Conservation (phyloP, 768 basidiomycete genomes). For the Mycena floridula region DNA sequence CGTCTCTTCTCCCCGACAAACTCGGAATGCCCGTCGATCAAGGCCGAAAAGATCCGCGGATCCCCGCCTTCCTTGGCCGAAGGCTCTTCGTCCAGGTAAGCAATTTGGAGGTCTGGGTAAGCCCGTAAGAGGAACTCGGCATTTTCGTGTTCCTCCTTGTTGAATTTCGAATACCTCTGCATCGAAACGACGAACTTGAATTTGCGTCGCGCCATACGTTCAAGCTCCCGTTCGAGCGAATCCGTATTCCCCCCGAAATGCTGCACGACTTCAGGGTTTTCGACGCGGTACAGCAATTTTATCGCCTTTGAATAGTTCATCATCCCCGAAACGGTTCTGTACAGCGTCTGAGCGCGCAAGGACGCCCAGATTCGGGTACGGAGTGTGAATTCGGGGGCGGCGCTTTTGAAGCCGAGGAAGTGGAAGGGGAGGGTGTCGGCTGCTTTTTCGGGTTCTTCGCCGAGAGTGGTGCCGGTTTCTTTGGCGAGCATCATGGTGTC, state of each 20-base stretch:
- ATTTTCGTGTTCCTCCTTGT: slow-evolving; percentile 98
- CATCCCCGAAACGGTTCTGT: slow-evolving; percentile 98
- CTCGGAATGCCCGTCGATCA: slow-evolving; percentile 98
- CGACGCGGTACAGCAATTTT: slow-evolving; percentile 96
- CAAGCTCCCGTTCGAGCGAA: slow-evolving; percentile 90
- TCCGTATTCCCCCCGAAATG: slow-evolving; percentile 97
- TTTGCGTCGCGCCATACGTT: slow-evolving; percentile 96
- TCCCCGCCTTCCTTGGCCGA: slow-evolving; percentile 93
- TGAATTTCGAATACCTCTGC: slow-evolving; percentile 99
- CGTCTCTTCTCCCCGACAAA: slow-evolving; percentile 82
- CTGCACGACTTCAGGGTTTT: slow-evolving; percentile 99
- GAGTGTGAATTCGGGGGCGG: slow-evolving; percentile 95
- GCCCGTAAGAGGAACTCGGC: slow-evolving; percentile 96
- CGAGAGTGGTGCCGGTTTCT: slow-evolving; percentile 73
- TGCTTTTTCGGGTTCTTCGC: slow-evolving; percentile 80
- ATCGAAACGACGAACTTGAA: slow-evolving; percentile 99
- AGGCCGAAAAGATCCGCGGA: slow-evolving; percentile 87
- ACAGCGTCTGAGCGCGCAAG: slow-evolving; percentile 95
- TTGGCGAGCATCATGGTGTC: slow-evolving; percentile 99
- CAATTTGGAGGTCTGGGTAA: slow-evolving; percentile 97
- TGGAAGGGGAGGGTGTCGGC: slow-evolving; percentile 95
- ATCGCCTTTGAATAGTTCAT: slow-evolving; percentile 99
- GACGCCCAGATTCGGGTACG: slow-evolving; percentile 99
- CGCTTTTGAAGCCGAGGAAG: slow-evolving; percentile 98
- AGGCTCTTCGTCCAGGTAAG: slow-evolving; percentile 95